phyloP scores from a whole-genome alignment of 768 basidiomycete genomes.

The Auricularia sp. region DNA sequence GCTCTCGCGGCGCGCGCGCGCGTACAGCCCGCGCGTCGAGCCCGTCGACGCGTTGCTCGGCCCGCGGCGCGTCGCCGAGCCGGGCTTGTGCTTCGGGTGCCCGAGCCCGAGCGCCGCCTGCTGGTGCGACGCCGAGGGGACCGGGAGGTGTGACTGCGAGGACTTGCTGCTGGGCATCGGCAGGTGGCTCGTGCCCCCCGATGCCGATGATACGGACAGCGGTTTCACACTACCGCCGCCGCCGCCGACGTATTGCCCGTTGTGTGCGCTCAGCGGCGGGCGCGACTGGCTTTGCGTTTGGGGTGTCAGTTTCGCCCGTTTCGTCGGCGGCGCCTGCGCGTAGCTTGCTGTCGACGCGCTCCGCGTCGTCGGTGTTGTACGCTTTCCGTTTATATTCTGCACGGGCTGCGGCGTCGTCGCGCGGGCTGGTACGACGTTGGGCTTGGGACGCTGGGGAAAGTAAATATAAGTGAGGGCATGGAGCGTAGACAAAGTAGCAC shows the following conservation, averaged over 20 bases:
- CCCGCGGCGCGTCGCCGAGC: slow-evolving; percentile 1
- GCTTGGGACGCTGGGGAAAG: slow-evolving; percentile 18
- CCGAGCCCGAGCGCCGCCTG: background rate
- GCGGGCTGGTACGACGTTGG: slow-evolving; percentile 51
- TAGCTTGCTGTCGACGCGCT: slow-evolving; percentile 23
- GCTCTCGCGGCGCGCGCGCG: slow-evolving; percentile 49
- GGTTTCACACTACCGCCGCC: slow-evolving; percentile 6
- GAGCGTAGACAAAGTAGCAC: background rate
- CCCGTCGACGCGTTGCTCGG: slow-evolving; percentile 1
- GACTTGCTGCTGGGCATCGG: background rate
- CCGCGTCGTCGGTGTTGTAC: slow-evolving; percentile 49
- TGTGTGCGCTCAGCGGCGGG: slow-evolving; percentile 26
- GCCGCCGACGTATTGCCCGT: background rate
- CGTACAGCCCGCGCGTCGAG: slow-evolving; percentile 34
- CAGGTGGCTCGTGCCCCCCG: background rate
- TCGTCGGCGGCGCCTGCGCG: slow-evolving; percentile 39
- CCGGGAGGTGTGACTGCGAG: background rate
- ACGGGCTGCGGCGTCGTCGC: slow-evolving; percentile 41
- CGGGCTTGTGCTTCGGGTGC: background rate
- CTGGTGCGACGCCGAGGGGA: background rate
- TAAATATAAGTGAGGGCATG: background rate
- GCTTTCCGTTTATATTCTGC: slow-evolving; percentile 33
- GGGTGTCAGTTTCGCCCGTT: slow-evolving; percentile 26
- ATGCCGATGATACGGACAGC: too few species aligned
- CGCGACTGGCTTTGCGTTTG: slow-evolving; percentile 22